Evolutionary conservation across 2,329 filamentous ascomycete genomes (phyloP).

Genomic region (Talaromyces verruculosus): DNA sequence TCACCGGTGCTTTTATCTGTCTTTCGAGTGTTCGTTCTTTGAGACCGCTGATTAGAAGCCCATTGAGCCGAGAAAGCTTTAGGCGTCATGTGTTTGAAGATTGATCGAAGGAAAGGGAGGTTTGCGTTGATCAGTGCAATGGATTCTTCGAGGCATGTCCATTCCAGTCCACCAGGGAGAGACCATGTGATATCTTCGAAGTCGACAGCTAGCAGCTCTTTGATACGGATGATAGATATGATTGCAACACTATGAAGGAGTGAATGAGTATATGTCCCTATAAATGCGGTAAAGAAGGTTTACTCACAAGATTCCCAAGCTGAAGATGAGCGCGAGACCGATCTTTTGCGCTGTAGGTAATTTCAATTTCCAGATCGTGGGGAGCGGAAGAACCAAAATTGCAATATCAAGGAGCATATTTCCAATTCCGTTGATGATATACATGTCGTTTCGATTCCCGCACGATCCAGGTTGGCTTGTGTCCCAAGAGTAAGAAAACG

Average conservation of each 20-base stretch:
- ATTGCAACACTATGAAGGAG: background rate
- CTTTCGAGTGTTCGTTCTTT: background rate
- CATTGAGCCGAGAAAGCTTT: background rate
- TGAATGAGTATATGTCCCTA: background rate
- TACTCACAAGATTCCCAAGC: background rate
- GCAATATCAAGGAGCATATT: background rate
- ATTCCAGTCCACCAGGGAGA: slow-evolving; percentile 6
- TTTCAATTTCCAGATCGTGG: background rate
- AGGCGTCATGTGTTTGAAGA: background rate
- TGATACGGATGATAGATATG: slow-evolving; percentile 3
- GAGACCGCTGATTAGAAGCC: background rate
- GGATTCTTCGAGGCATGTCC: slow-evolving; percentile 12
- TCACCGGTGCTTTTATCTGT: background rate
- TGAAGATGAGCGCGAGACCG: background rate
- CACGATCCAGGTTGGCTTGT: background rate
- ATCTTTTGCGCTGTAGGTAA: background rate
- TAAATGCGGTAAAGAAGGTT: background rate
- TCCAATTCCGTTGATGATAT: background rate
- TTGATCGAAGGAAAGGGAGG: slow-evolving; percentile 8
- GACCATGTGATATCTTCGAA: slow-evolving; percentile 13
- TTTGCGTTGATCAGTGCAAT: slow-evolving; percentile 6
- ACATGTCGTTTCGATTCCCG: background rate
- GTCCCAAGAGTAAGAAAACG: background rate
- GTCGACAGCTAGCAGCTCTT: slow-evolving; percentile 11
- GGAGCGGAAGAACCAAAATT: background rate